These are phyloP conservation scores for Phytophthora nicotianae DNA, from an alignment of 352 stramenopile genomes.

Conservation along the genomic window DNA sequence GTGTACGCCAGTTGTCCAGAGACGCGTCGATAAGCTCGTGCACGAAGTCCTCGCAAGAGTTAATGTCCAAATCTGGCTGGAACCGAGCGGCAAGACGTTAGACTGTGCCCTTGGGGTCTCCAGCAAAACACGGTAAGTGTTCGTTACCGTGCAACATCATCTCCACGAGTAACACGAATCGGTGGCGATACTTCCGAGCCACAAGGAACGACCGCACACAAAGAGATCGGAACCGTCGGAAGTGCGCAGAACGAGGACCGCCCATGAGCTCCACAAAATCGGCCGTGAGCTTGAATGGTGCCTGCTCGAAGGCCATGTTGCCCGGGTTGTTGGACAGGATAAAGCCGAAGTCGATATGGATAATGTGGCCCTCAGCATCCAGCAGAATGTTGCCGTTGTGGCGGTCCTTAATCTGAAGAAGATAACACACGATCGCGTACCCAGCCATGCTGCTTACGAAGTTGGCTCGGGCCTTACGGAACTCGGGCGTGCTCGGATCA, in stretches of 20 bases:
- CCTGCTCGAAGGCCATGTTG: conserved; percentile 95
- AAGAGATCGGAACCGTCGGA: conserved; percentile 94
- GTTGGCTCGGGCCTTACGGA: conserved; percentile 82
- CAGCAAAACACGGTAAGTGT: conserved; percentile 95
- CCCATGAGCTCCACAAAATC: conserved; percentile 97
- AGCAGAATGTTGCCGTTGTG: conserved; percentile 99
- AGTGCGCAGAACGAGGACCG: conserved; percentile 91
- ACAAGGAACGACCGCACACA: conserved; percentile 97
- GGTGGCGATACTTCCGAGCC: conserved; percentile 93
- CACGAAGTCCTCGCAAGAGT: conserved; percentile 95
- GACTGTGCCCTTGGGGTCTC: conserved; percentile 91
- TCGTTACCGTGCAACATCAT: conserved; percentile 98
- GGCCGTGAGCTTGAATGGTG: conserved; percentile 98
- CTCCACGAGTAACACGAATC: conserved; percentile 95
- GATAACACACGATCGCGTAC: conserved; percentile 96
- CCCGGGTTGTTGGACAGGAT: conserved; percentile 94
- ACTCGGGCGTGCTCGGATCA: conserved; percentile 66
- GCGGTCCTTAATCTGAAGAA: conserved; percentile 98
- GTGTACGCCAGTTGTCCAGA: conserved; percentile 96
- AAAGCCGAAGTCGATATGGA: conserved; percentile 98
- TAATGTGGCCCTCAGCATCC: conserved; percentile 95
- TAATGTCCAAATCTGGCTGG: conserved; percentile 93
- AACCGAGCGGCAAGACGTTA: conserved; percentile 93
- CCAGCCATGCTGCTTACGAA: conserved; percentile 88
- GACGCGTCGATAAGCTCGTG: conserved; percentile 95